Percentiles rank a stretch among this genome's conserved stretches.
Conservation (phyloP, 352 stramenopile species). For the Pythium monospermum region DNA sequence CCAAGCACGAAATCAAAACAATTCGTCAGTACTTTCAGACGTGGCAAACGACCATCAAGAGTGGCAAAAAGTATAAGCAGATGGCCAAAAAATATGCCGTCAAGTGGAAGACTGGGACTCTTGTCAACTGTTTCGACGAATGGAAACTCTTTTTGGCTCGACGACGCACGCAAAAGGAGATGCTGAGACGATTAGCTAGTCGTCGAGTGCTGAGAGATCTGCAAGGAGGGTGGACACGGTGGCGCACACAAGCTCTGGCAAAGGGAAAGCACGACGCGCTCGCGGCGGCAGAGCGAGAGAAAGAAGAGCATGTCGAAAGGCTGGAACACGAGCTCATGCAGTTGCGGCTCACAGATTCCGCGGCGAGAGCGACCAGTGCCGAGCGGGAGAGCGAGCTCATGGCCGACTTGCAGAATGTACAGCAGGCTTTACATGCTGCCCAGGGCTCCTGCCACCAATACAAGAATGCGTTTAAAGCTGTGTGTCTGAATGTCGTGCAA, state of each 20-base stretch:
- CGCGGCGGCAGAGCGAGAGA: neutral
- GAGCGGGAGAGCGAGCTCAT: constrained; percentile 3
- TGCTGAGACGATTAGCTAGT: constrained; percentile 22
- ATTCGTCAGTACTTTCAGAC: constrained; percentile 5
- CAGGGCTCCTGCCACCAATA: neutral
- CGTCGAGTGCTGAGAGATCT: constrained; percentile 18
- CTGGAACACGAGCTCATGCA: constrained; percentile 6
- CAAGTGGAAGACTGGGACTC: constrained; percentile 15
- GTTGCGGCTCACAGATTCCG: neutral
- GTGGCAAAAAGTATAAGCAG: constrained; percentile 4
- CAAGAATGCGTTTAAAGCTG: constrained; percentile 4
- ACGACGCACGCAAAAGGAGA: constrained; percentile 11
- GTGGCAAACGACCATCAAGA: constrained; percentile 8
- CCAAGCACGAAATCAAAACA: constrained; percentile 17
- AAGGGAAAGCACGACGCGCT: constrained; percentile 18
- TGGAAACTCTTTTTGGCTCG: constrained; percentile 22
- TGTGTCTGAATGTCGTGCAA: constrained; percentile 1
- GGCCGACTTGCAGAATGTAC: neutral
- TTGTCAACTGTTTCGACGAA: constrained; percentile 25
- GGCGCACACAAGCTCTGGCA: constrained; percentile 28
- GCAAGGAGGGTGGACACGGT: constrained; percentile 22
- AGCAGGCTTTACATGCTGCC: neutral
- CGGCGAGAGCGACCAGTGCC: neutral
- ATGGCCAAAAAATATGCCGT: constrained; percentile 11
- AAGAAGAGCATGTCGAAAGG: neutral